These are phyloP conservation scores for Exserohilum turcica DNA, from an alignment of 2,329 filamentous ascomycete species.

Conservation along the genomic window DNA sequence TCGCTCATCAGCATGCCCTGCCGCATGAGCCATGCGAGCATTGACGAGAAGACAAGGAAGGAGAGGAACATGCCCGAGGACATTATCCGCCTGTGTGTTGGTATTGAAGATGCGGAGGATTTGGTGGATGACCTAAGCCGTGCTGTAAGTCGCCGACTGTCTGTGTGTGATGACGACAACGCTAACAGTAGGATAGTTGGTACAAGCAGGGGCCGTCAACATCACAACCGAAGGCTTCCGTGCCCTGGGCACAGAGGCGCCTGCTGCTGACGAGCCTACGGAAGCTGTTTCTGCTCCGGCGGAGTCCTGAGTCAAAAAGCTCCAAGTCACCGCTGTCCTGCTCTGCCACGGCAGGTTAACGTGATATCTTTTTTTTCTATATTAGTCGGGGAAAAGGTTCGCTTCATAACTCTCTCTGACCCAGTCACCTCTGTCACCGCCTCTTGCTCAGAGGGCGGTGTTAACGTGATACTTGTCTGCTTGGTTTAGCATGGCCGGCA, in stretches of 20 bases:
- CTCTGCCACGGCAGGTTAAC: slow-evolving; percentile 35
- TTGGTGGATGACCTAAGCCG: slow-evolving; percentile 89
- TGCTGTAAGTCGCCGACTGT: slow-evolving; percentile 68
- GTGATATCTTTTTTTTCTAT: slow-evolving; percentile 34
- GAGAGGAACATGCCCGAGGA: slow-evolving; percentile 84
- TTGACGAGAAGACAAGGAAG: slow-evolving; percentile 86
- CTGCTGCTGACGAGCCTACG: slow-evolving; percentile 1
- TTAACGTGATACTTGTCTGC: slow-evolving; percentile 44
- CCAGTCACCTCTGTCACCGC: slow-evolving; percentile 47
- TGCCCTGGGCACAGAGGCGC: slow-evolving; percentile 52
- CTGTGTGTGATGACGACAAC: neutral
- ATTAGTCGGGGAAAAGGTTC: slow-evolving; percentile 18
- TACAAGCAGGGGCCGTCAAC: slow-evolving; percentile 90
- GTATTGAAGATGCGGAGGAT: slow-evolving; percentile 92
- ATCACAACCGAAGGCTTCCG: slow-evolving; percentile 83
- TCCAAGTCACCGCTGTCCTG: slow-evolving; percentile 45
- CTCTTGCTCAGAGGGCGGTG: slow-evolving; percentile 14
- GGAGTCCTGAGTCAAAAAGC: slow-evolving; percentile 12
- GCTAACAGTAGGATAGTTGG: slow-evolving; percentile 59
- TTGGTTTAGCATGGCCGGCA: slow-evolving; percentile 6
- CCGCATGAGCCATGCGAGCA: slow-evolving; percentile 98
- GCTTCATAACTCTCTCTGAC: slow-evolving; percentile 38
- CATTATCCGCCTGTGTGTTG: slow-evolving; percentile 92
- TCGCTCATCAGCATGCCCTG: slow-evolving; percentile 99
- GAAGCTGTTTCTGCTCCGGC: slow-evolving; percentile 21